A percentile compares a stretch with the other conserved stretches of the same genome.
Conservation (phyloP, 78 protist species). For the Planoprotostelium fungivorum region DNA sequence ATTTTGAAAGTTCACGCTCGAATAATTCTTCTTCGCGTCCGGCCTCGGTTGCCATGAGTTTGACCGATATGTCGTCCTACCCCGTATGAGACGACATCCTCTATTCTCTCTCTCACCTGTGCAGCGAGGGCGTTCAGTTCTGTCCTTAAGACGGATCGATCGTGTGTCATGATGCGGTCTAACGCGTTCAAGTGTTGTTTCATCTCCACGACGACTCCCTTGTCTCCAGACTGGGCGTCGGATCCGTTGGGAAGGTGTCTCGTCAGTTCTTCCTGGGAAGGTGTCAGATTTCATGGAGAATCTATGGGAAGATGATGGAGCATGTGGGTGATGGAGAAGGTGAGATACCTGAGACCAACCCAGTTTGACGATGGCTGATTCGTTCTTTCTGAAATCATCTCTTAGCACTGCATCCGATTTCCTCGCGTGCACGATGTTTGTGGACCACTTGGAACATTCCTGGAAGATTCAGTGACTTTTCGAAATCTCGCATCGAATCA, state of each 20-base stretch:
- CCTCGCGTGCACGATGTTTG: conserved; percentile 38
- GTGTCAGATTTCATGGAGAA: background rate
- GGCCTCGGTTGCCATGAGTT: conserved; percentile 13
- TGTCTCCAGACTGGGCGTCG: background rate
- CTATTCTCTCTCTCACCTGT: no score
- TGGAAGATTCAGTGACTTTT: no score
- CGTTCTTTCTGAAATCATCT: conserved; percentile 37
- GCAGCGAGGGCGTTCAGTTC: background rate
- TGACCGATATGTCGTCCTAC: conserved; percentile 41
- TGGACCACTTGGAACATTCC: conserved; percentile 28
- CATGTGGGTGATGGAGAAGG: background rate
- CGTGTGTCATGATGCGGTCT: background rate
- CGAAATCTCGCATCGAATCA: no score
- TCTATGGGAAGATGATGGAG: background rate
- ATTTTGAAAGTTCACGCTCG: conserved; percentile 27
- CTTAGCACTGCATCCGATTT: conserved; percentile 32
- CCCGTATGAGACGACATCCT: no score
- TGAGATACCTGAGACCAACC: background rate
- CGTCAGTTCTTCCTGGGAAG: background rate
- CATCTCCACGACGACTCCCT: background rate
- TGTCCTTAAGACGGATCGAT: background rate
- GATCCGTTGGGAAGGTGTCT: background rate
- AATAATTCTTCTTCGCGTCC: conserved; percentile 13
- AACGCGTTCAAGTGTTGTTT: background rate
- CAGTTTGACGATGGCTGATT: conserved; percentile 4